These are phyloP conservation scores for Paramecium caudatum DNA, from an alignment of 73 alveolate genomes.

Conservation along the genomic window DNA sequence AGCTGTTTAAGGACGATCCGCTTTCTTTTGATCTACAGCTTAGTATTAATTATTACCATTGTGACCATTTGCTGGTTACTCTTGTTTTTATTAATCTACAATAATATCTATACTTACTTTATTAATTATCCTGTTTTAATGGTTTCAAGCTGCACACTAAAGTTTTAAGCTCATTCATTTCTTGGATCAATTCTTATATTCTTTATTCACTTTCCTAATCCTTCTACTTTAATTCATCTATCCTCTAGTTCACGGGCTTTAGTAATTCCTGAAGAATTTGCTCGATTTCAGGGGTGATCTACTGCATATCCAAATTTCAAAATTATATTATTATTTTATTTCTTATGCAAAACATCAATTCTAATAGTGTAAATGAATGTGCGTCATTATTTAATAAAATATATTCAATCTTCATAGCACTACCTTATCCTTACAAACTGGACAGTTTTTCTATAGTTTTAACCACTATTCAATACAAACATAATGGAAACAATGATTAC, in stretches of 20 bases:
- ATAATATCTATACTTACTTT: background rate
- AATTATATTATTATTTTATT: constrained; percentile 8
- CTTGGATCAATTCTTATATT: background rate
- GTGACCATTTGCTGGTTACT: background rate
- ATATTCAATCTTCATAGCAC: background rate
- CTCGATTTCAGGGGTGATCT: constrained; percentile 58
- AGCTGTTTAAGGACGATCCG: constrained; percentile 45
- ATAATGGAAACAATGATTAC: constrained; percentile 15
- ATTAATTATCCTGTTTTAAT: background rate
- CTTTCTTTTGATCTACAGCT: background rate
- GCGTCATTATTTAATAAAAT: background rate
- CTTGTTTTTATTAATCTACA: constrained; percentile 16
- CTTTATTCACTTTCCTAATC: constrained; percentile 27
- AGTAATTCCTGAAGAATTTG: background rate
- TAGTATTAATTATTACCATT: too few species aligned
- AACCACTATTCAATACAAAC: constrained; percentile 14
- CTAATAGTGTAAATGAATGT: background rate
- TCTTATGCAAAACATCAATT: background rate
- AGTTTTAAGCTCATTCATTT: background rate
- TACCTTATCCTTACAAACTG: background rate
- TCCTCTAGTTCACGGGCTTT: constrained; percentile 36
- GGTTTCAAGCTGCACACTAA: constrained; percentile 18
- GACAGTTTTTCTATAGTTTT: background rate
- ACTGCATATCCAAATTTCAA: constrained; percentile 54
- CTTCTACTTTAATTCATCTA: constrained; percentile 7